phyloP scores from a whole-genome alignment of 306 rosid genomes.

The Geum urbanum region DNA sequence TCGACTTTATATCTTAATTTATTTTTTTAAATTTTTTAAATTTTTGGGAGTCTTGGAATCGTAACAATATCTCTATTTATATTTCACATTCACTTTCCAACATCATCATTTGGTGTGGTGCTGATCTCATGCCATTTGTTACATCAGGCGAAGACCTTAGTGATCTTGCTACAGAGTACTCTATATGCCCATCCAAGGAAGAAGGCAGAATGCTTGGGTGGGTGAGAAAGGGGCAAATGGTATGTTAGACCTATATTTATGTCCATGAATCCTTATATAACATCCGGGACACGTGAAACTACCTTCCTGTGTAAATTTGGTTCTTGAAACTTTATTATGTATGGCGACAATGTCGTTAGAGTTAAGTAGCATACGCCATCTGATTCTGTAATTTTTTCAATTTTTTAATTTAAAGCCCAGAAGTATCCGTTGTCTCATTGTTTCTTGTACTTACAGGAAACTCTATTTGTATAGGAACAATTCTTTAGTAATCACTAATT shows the following conservation, averaged over 20 bases:
- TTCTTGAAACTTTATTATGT: neutral
- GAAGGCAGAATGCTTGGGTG: slow-evolving; percentile 98
- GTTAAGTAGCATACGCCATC: too few species aligned
- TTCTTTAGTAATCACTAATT: too few species aligned
- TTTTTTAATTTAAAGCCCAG: too few species aligned
- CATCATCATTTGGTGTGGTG: neutral
- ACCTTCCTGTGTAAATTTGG: slow-evolving; percentile 10
- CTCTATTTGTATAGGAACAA: too few species aligned
- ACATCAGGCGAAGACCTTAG: slow-evolving; percentile 83
- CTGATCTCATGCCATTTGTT: slow-evolving; percentile 21
- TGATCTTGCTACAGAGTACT: slow-evolving; percentile 82
- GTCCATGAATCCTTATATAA: slow-evolving; percentile 10
- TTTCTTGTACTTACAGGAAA: too few species aligned
- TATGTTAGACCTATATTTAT: slow-evolving; percentile 29
- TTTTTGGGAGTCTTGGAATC: neutral
- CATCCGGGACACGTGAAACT: neutral
- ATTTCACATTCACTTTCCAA: slow-evolving; percentile 4
- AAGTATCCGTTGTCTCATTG: too few species aligned
- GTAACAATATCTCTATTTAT: too few species aligned
- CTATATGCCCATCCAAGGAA: slow-evolving; percentile 83
- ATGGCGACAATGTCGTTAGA: too few species aligned
- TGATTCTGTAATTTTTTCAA: neutral
- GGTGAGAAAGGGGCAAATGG: slow-evolving; percentile 95
- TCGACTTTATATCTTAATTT: neutral
- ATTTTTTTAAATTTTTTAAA: neutral